Evolutionary conservation across 169 alveolate species (phyloP).

Genomic region (Eimeria tenella): DNA sequence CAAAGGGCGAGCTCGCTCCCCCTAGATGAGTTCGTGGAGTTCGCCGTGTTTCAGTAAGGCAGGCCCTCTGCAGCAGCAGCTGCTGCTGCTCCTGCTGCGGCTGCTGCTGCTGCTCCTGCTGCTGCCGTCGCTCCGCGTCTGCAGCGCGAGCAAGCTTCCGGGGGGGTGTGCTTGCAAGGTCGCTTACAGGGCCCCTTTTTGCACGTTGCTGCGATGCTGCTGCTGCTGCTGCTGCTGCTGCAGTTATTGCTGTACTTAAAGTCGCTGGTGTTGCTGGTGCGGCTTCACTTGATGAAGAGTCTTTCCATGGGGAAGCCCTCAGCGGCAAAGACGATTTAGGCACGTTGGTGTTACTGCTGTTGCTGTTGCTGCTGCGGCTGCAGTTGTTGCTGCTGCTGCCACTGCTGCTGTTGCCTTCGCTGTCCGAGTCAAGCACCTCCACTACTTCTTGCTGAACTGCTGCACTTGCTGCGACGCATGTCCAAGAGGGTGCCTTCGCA

Average conservation of each 20-base stretch:
- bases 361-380: conserved; percentile 59
- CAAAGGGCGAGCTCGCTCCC: background rate
- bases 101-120: conserved; percentile 36
- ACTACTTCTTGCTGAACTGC: conserved; percentile 6
- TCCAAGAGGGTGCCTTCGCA: background rate
- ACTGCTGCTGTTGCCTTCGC: conserved; percentile 17
- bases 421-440: conserved; percentile 23
- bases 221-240: conserved; percentile 52
- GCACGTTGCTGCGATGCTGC: conserved; percentile 47
- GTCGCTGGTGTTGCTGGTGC: conserved; percentile 41
- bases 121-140: conserved; percentile 7
- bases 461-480: background rate
- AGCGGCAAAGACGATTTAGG: background rate
- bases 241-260: background rate
- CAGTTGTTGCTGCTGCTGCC: conserved; percentile 9
- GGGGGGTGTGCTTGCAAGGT: conserved; percentile 2
- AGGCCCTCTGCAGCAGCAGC: background rate
- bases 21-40: background rate
- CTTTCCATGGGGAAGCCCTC: background rate
- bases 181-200: conserved; percentile 2
- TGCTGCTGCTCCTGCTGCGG: conserved; percentile 44
- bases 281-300: background rate
- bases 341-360: background rate
- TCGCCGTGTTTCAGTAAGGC: background rate
- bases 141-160: conserved; percentile 40